A percentile compares a stretch with the other conserved stretches of the same genome.
Conservation (phyloP, 179 eudicot species). For the Spergularia azorica region DNA sequence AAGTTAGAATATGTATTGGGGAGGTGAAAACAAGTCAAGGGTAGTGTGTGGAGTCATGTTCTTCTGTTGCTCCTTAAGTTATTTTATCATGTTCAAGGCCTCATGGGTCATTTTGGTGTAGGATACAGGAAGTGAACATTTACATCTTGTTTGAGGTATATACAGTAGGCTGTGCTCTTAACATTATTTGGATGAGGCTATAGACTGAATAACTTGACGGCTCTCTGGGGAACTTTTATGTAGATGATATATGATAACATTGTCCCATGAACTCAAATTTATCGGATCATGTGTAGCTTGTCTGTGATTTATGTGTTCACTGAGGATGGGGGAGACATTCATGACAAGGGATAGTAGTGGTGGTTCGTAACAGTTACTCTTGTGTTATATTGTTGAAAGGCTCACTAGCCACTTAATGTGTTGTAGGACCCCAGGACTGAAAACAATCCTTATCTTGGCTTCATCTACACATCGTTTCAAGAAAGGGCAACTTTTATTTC, state of each 20-base stretch:
- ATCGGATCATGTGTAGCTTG: background rate
- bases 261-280: background rate
- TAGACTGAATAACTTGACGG: background rate
- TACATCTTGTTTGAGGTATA: background rate
- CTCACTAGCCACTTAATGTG: background rate
- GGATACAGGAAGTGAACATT: background rate
- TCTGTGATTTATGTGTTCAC: background rate
- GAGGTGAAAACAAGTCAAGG: background rate
- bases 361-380: background rate
- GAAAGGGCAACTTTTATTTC: constrained; percentile 41
- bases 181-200: background rate
- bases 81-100: background rate
- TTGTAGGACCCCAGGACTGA: constrained; percentile 42
- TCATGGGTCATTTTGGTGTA: background rate
- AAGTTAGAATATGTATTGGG: background rate
- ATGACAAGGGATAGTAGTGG: background rate
- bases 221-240: background rate
- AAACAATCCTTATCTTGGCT: constrained; percentile 43
- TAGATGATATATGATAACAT: background rate
- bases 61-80: background rate
- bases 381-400: background rate
- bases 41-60: background rate
- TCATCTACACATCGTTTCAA: constrained; percentile 43
- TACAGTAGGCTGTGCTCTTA: background rate
- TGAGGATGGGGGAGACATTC: background rate